A percentile compares a stretch with the other conserved stretches of the same genome.
These are phyloP conservation scores for Lipomyces orientalis DNA, from an alignment of 805 yeast genomes.

Conservation along the genomic window DNA sequence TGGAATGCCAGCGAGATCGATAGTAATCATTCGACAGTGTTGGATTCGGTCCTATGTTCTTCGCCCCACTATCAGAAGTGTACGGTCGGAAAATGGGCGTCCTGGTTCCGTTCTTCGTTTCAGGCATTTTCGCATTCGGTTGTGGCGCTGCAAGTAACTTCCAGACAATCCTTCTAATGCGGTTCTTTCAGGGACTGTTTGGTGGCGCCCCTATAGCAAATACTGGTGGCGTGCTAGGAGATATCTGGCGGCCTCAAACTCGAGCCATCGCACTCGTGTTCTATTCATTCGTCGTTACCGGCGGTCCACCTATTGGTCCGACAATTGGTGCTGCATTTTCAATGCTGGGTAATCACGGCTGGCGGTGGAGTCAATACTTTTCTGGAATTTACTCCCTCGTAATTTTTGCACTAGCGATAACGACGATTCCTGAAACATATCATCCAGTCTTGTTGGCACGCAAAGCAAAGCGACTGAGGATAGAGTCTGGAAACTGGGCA, in stretches of 20 bases:
- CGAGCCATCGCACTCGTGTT: conserved; percentile 62
- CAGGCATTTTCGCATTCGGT: conserved; percentile 55
- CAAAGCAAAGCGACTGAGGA: conserved; percentile 70
- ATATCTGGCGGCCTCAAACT: conserved; percentile 55
- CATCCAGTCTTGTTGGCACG: conserved; percentile 58
- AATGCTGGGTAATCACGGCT: conserved; percentile 51
- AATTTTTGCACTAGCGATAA: conserved; percentile 48
- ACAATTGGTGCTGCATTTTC: conserved; percentile 56
- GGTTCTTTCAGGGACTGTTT: conserved; percentile 65
- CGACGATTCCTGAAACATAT: conserved; percentile 47
- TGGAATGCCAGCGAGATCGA: neutral
- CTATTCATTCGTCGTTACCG: conserved; percentile 56
- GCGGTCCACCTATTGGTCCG: conserved; percentile 55
- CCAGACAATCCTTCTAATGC: conserved; percentile 56
- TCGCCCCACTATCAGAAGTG: conserved; percentile 59
- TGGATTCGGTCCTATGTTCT: conserved; percentile 63
- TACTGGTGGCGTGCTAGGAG: conserved; percentile 65
- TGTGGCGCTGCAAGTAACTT: conserved; percentile 58
- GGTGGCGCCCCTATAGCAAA: conserved; percentile 67
- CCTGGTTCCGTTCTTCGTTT: conserved; percentile 50
- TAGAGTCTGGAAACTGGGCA: conserved; percentile 78
- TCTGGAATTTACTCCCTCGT: conserved; percentile 52
- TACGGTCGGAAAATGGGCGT: conserved; percentile 54
- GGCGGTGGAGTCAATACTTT: conserved; percentile 66
- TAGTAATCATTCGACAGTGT: conserved; percentile 16